Base-by-base conservation (phyloP, 371 early-diverging fungal genomes). In the Massospora cicadina region DNA sequence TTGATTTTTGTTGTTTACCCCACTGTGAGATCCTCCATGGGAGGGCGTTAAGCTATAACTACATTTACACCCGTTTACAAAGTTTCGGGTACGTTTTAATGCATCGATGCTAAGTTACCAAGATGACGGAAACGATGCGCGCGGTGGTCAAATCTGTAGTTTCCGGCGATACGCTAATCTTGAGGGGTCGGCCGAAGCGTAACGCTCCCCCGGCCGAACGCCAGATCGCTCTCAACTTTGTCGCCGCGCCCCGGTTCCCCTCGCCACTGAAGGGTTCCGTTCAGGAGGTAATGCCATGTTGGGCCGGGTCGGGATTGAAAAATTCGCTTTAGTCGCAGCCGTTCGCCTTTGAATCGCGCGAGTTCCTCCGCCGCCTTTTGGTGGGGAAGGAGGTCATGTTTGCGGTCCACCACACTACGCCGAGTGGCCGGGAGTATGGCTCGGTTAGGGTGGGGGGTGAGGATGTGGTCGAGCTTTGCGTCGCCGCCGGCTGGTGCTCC, bases 371-470 rank as follows among this genome's bases (percentile, higher is more conserved):
- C 65, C 83, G 83, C 65, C 74, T 89, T 13, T 68, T 91, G 1
- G 89, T 93, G 28, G 95, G 95, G 25, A 93, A 91, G 70, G 87
- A 90, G 64, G 90, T 95, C 54, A 71, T 76, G 64, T 91, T 90
- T 78, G 78, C 81, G 24, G 81, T 90, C 60, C 88, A 90, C 62
- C 89, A 91, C 73, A 84, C 81, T 21, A 77, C 77, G 0, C 75
- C 81, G 23, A 74, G 77, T 59, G 81, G 80, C 24, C 84, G 90
- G 61, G 90, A 90, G 67, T 88, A 83, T 66, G 88, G 88, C 31
- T 72, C 71, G 54, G 75, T 80, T 65, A 80, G 69, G 69, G 66
- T 78, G 61, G 75, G 81, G 62, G 82, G 83, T 54, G 85, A 84
- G 57, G 84, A 87, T 65, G 79, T 95, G 13, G 78, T 88, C 64